Evolutionary conservation across 2,329 filamentous ascomycete genomes (phyloP).

Genomic region (Pyrenophora graminea): DNA sequence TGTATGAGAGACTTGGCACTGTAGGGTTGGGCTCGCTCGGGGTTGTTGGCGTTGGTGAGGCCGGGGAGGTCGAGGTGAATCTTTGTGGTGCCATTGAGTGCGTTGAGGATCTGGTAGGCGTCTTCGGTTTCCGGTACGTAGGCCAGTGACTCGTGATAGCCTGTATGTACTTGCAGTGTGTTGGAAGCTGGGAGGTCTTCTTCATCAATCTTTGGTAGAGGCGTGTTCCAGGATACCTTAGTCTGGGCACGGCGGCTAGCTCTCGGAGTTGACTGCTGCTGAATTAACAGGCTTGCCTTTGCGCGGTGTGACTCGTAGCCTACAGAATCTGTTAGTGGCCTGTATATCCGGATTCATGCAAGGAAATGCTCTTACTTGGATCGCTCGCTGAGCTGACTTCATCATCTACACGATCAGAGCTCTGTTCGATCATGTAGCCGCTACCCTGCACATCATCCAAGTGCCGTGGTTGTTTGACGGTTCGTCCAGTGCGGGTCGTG

Average conservation of each 20-base stretch:
- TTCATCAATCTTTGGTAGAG: neutral
- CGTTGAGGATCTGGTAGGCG: neutral
- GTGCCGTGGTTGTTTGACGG: neutral
- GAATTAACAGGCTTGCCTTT: neutral
- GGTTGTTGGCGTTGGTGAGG: slow-evolving; percentile 3
- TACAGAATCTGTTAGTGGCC: neutral
- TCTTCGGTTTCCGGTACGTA: neutral
- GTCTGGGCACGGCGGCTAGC: neutral
- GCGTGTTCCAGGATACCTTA: neutral
- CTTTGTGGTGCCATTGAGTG: neutral
- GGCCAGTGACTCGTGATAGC: neutral
- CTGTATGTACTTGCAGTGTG: neutral
- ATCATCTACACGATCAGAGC: neutral
- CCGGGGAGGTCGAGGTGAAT: slow-evolving; percentile 25
- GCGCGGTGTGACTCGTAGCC: neutral
- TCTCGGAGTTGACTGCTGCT: neutral
- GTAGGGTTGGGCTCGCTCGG: slow-evolving; percentile 17
- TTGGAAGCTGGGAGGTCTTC: neutral
- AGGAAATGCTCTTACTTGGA: neutral
- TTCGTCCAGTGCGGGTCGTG: slow-evolving; percentile 10
- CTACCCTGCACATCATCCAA: neutral
- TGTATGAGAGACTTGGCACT: slow-evolving; percentile 24
- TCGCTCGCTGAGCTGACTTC: neutral
- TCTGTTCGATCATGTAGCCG: slow-evolving; percentile 2
- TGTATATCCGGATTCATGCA: neutral